A percentile compares a stretch with the other conserved stretches of the same genome.
These are phyloP conservation scores for Salvia rosmarinus DNA, from an alignment of 257 asterid species.

Conservation along the genomic window DNA sequence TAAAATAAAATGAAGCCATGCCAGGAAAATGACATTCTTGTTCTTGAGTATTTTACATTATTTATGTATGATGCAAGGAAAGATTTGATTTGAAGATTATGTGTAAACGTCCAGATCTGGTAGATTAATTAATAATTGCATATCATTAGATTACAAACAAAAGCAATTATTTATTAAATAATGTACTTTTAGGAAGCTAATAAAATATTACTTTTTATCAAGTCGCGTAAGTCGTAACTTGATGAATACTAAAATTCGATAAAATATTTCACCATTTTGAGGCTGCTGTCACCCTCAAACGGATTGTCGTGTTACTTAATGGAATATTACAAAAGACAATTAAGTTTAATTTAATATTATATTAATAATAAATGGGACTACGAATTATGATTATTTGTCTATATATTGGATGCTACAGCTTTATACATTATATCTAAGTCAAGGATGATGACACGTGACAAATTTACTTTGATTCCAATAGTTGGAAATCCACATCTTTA, in stretches of 20 bases:
- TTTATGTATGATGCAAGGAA: conserved; percentile 5
- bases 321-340: not conserved
- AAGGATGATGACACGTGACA: too few relatives aligned
- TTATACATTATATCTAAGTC: too few relatives aligned
- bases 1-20: not conserved
- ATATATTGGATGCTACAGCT: too few relatives aligned
- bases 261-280: not conserved
- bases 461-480: too few relatives aligned
- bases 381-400: too few relatives aligned
- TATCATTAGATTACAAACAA: conserved; percentile 17
- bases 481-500: too few relatives aligned
- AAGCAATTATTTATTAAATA: conserved; percentile 5
- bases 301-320: not conserved
- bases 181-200: conserved; percentile 9
- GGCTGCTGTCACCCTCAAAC: conserved; percentile 29
- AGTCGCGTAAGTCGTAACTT: not conserved
- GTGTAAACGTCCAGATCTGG: not conserved
- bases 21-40: conserved; percentile 32
- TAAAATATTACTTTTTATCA: conserved; percentile 4
- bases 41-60: not conserved
- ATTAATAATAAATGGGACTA: too few relatives aligned
- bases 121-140: conserved; percentile 28
- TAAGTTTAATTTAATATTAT: not conserved
- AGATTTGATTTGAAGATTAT: conserved; percentile 9
- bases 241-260: not conserved